Evolutionary conservation across 345 rosid genomes (phyloP), one percentile per base, ranked within the genome.

Genomic region (Brassica cretica): DNA sequence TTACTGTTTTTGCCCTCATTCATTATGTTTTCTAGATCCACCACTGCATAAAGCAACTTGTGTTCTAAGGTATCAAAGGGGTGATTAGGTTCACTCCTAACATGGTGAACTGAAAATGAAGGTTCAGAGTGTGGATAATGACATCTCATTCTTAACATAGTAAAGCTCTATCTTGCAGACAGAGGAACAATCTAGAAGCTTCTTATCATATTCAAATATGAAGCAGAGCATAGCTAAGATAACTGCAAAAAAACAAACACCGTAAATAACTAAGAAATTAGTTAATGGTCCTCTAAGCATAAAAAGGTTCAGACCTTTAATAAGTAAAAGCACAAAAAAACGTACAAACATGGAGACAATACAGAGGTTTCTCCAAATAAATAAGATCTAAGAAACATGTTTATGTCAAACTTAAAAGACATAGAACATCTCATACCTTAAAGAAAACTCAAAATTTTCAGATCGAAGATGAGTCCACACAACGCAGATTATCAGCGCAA

Each of bases 401-500:
- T 27, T 61, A 8, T 63, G 67, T 63, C 29, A 66, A 4, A 39
- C 9, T 15, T 37, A 10, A 10, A 9, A 66, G 55, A 39, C 4
- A 10, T 41, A 3, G 0, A 41, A 92, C 94, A 0, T 41, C 51
- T 41, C n/a, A 3, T 41, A 41, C 51, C 12, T 39, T 39, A 39
- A 2, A 39, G 10, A 39, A 35, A 9, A 35, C 41, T 35, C 41
- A 35, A 35, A 35, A 8, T 35, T 35, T 35, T 1, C 41, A 35
- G 41, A 35, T 35, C 41, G 8, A 35, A 35, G 41, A 35, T 6
- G 41, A 35, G 58, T 97, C 82, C 86, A 84, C 97, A 94, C 62
- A 94, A 81, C 16, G 97, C 98, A 70, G 98, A 97, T 87, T 94
- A 97, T 94, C 97, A 11, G 97, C 97, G 78, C 98, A 94, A 76